Conservation (phyloP, 2,329 filamentous ascomycete species). For the Aspergillus glaucus region DNA sequence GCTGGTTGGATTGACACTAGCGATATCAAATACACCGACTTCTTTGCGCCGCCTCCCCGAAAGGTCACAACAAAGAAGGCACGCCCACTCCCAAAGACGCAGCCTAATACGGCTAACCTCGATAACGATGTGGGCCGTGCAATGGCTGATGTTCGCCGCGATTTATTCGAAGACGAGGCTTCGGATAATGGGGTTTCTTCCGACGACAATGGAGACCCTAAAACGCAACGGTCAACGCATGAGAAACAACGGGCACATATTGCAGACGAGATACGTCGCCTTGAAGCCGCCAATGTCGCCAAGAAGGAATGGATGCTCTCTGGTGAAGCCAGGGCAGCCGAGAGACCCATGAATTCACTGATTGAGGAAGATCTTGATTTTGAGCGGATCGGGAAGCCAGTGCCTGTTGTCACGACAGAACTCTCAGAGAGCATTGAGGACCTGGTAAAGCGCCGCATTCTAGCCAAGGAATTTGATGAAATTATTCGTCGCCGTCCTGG, state of each 20-base stretch:
- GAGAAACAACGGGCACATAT: conserved; percentile 82
- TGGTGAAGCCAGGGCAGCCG: conserved; percentile 76
- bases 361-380: conserved; percentile 94
- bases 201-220: conserved; percentile 48
- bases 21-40: conserved; percentile 83
- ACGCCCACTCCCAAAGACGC: conserved; percentile 50
- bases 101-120: conserved; percentile 40
- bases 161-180: conserved; percentile 74
- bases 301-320: conserved; percentile 87
- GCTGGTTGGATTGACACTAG: conserved; percentile 69
- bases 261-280: conserved; percentile 79
- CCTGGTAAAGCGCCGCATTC: conserved; percentile 86
- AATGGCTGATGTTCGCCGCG: conserved; percentile 79
- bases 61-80: conserved; percentile 57
- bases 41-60: conserved; percentile 77
- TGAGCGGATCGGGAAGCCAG: conserved; percentile 87
- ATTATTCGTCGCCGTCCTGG: conserved; percentile 76
- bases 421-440: conserved; percentile 86
- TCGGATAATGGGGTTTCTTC: conserved; percentile 56
- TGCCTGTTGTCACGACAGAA: conserved; percentile 88
- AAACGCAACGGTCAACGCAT: conserved; percentile 58
- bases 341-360: conserved; percentile 83
- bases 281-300: conserved; percentile 82
- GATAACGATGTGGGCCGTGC: conserved; percentile 70
- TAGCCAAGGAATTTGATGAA: conserved; percentile 88